Evolutionary conservation across 768 basidiomycete genomes (phyloP), one percentile per base, ranked within the genome.

Genomic region (Boletus barrowsii): DNA sequence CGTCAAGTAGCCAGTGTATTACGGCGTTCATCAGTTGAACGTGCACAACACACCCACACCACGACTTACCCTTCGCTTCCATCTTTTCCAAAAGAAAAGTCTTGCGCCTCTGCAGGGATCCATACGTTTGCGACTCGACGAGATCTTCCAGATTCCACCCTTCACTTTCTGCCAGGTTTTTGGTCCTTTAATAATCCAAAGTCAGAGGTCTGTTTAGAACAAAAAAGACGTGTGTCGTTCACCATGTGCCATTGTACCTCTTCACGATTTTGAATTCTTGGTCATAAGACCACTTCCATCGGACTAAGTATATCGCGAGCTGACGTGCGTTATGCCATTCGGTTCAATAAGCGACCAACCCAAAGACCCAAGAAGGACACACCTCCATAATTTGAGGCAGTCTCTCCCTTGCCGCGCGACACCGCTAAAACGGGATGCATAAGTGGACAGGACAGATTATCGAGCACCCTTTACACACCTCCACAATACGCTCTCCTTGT

Each of bases 71-170:
- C 9, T 39, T 5, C 13, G 58, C 42, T 1, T 51, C 59, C 15
- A 84, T 62, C 2, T 33, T 8, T 54, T 85, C 80, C 3, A 80
- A 44, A 14, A 74, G 59, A 5, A 55, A 68, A 24, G 55, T 73
- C 63, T 77, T 79, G 36, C 65, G 60, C 2, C 69, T 58, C 49
- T 73, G 68, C 20, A 83, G 63, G 7, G 62, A 41, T 3, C 74
- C 73, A 61, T 75, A 85, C 3, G 73, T 55, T 3, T 69, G 70
- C 4, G 71, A 68, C 13, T 68, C 68, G 33, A 78, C 32, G 22
- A 87, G 65, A 56, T 83, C 76, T 24, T 56, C 59, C 14, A 67
- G 59, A 2, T 70, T 54, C 74, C 79, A 84, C 7, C 81, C 81
- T 56, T 77, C 62, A 4, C 43, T n/a, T 0, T 42, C 13, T 0